Evolutionary conservation across 2,329 filamentous ascomycete genomes (phyloP).

Genomic region (Leptoxyphium fumago): DNA sequence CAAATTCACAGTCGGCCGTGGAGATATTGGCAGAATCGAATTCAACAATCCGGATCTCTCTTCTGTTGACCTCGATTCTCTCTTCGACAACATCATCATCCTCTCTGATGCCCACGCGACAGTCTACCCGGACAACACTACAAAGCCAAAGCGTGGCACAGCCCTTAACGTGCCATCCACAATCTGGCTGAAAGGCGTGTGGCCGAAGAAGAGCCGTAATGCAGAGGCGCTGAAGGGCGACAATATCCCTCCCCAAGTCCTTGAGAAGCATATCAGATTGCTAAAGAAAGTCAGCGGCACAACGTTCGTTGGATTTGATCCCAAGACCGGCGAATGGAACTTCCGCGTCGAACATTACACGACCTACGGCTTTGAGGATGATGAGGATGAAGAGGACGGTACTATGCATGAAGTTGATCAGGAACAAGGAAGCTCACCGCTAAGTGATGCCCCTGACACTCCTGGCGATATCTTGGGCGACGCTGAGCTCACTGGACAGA

Average conservation of each 20-base stretch:
- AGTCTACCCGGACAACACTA: slow-evolving; percentile 61
- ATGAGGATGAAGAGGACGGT: slow-evolving; percentile 42
- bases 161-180: slow-evolving; percentile 83
- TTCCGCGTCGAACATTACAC: slow-evolving; percentile 96
- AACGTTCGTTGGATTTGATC: slow-evolving; percentile 66
- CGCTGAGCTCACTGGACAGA: slow-evolving; percentile 9
- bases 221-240: not conserved
- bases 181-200: slow-evolving; percentile 83
- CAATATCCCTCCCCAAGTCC: slow-evolving; percentile 25
- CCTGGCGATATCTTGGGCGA: slow-evolving; percentile 1
- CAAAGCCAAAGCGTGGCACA: slow-evolving; percentile 73
- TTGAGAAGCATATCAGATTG: slow-evolving; percentile 65
- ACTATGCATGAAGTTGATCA: slow-evolving; percentile 28
- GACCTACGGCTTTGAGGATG: slow-evolving; percentile 75
- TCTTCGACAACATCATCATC: slow-evolving; percentile 62
- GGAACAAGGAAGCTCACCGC: slow-evolving; percentile 32
- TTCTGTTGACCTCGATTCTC: slow-evolving; percentile 61
- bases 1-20: slow-evolving; percentile 68
- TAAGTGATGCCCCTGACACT: slow-evolving; percentile 22
- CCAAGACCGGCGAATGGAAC: slow-evolving; percentile 69
- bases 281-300: slow-evolving; percentile 69
- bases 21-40: slow-evolving; percentile 64
- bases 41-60: slow-evolving; percentile 80
- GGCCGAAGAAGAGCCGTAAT: slow-evolving; percentile 41
- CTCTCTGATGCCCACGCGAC: slow-evolving; percentile 68